A percentile compares a stretch with the other conserved stretches of the same genome.
Conservation (phyloP, 2,329 filamentous ascomycete genomes). For the Sclerotinia trifoliorum region DNA sequence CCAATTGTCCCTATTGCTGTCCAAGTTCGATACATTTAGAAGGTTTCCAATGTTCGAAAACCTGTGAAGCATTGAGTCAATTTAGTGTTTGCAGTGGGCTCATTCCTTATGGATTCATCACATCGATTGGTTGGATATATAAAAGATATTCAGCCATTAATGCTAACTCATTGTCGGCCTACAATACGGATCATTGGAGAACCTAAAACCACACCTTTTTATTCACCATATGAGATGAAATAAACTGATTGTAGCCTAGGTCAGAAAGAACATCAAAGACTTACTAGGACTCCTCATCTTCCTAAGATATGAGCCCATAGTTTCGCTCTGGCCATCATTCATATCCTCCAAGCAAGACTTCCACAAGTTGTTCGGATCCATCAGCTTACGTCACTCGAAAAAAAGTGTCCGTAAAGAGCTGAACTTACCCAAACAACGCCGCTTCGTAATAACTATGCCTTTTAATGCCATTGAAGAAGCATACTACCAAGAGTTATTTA, state of each 20-base stretch:
- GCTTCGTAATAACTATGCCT: slow-evolving; percentile 83
- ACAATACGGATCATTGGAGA: background rate
- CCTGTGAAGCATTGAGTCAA: background rate
- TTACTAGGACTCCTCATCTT: slow-evolving; percentile 80
- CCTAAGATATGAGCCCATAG: slow-evolving; percentile 74
- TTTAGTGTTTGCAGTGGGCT: background rate
- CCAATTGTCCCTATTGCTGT: background rate
- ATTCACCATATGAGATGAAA: background rate
- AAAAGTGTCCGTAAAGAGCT: slow-evolving; percentile 76
- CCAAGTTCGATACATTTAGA: background rate
- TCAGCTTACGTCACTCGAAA: slow-evolving; percentile 86
- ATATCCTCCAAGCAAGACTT: slow-evolving; percentile 61
- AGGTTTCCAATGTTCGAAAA: background rate
- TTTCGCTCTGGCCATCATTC: slow-evolving; percentile 68
- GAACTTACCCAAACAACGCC: slow-evolving; percentile 74
- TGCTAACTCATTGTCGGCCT: background rate
- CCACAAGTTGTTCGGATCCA: slow-evolving; percentile 62
- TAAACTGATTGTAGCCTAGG: slow-evolving; percentile 5
- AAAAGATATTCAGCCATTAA: background rate
- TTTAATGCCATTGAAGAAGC: slow-evolving; percentile 91
- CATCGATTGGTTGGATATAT: background rate
- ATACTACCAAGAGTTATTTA: slow-evolving; percentile 75
- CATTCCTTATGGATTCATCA: background rate
- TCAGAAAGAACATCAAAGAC: slow-evolving; percentile 69
- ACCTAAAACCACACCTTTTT: background rate